Percentiles rank a stretch among this genome's conserved stretches.
Conservation (phyloP, 2,329 filamentous ascomycete genomes). For the Cryphonectria parasitica region DNA sequence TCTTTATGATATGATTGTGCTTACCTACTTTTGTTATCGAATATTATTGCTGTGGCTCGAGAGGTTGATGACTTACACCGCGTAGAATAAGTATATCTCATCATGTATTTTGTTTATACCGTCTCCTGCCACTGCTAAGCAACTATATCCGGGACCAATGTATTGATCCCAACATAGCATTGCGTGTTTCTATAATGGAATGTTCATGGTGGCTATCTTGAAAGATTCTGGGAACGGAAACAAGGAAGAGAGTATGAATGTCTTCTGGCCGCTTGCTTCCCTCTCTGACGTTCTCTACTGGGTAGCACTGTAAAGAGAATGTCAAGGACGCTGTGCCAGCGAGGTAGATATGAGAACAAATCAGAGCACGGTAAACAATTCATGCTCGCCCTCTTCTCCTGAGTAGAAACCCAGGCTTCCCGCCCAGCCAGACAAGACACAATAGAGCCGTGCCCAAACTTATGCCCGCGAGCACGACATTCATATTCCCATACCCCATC, state of each 20-base stretch:
- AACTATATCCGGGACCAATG: background rate
- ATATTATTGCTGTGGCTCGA: too few relatives aligned
- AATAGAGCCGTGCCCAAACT: slow-evolving; percentile 48
- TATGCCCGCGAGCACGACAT: slow-evolving; percentile 50
- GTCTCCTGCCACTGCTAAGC: too few relatives aligned
- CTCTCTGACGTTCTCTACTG: background rate
- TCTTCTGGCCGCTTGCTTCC: background rate
- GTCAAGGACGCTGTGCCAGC: background rate
- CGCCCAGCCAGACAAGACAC: slow-evolving; percentile 51
- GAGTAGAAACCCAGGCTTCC: slow-evolving; percentile 38
- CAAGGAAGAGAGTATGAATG: background rate
- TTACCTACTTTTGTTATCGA: background rate
- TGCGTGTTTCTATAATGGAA: background rate
- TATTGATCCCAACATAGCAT: background rate
- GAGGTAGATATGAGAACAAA: background rate
- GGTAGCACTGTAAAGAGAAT: background rate
- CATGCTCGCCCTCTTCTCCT: background rate
- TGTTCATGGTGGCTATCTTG: background rate
- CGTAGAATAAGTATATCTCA: too few relatives aligned
- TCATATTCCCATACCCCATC: slow-evolving; percentile 64
- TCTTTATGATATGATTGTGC: background rate
- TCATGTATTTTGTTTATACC: too few relatives aligned
- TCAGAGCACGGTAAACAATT: background rate
- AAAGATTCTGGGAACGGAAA: background rate
- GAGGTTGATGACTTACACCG: too few relatives aligned